phyloP scores from a whole-genome alignment of 306 rosid genomes.

The Dalbergia oliveri region DNA sequence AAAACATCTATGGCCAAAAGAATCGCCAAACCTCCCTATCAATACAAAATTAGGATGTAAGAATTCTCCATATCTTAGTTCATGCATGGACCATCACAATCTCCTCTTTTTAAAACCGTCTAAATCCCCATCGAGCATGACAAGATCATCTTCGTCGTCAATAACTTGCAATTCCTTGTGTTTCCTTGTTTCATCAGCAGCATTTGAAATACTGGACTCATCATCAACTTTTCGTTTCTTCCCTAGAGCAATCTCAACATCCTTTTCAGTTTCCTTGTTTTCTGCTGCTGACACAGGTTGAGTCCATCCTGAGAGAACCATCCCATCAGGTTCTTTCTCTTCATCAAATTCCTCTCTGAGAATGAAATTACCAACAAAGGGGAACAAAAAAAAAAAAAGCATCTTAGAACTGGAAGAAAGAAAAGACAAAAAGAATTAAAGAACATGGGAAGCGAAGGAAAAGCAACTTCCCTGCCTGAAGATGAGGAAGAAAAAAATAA shows the following conservation, averaged over 20 bases:
- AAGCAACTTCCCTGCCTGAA: background rate
- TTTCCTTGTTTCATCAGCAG: constrained; percentile 52
- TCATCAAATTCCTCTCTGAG: constrained; percentile 93
- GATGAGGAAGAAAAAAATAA: background rate
- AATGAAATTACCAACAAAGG: constrained; percentile 18
- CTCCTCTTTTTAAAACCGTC: constrained; percentile 72
- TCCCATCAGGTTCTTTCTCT: constrained; percentile 97
- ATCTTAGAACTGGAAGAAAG: background rate
- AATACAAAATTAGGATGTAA: constrained; percentile 73
- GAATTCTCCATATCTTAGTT: constrained; percentile 40
- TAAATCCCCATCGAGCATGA: constrained; percentile 67
- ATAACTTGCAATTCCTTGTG: constrained; percentile 63
- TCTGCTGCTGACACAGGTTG: constrained; percentile 64
- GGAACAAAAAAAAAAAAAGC: background rate
- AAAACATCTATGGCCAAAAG: constrained; percentile 62
- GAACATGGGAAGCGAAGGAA: background rate
- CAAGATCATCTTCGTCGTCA: constrained; percentile 75
- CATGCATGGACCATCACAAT: constrained; percentile 54
- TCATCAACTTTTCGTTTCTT: constrained; percentile 75
- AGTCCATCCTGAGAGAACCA: constrained; percentile 94
- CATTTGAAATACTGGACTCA: constrained; percentile 36
- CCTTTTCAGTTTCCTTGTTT: constrained; percentile 55
- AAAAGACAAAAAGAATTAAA: background rate
- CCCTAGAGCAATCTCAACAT: constrained; percentile 50
- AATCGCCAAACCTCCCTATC: constrained; percentile 72